Evolutionary conservation across 768 basidiomycete species (phyloP).

Genomic region (Fistulinella prunicolor): DNA sequence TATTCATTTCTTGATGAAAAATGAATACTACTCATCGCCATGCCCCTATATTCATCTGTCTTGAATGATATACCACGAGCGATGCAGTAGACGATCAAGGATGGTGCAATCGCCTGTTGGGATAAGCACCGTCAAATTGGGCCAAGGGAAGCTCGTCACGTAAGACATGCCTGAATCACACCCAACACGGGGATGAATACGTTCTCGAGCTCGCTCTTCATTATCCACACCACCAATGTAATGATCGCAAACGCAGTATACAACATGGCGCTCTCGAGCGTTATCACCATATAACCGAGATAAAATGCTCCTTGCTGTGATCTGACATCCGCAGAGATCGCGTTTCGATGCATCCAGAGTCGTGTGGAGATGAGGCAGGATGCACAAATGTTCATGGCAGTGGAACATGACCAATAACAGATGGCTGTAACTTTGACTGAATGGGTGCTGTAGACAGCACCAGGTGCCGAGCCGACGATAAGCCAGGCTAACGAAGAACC

Average conservation of each 20-base stretch:
- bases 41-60: neutral
- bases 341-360: constrained; percentile 17
- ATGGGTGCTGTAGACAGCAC: neutral
- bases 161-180: constrained; percentile 13
- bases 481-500: neutral
- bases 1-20: neutral
- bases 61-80: neutral
- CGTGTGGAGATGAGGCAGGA: constrained; percentile 15
- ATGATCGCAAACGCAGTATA: constrained; percentile 14
- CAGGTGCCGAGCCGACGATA: neutral
- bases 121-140: neutral
- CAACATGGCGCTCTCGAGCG: constrained; percentile 21
- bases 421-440: neutral
- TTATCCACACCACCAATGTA: constrained; percentile 8
- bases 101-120: neutral
- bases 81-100: neutral
- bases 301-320: constrained; percentile 16
- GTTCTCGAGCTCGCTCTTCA: constrained; percentile 22
- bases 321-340: constrained; percentile 8
- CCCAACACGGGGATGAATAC: constrained; percentile 24
- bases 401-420: constrained; percentile 13
- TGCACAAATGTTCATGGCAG: constrained; percentile 11
- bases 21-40: neutral
- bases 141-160: neutral
- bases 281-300: constrained; percentile 22